Conservation (phyloP, 2,329 filamentous ascomycete species). For the Fusarium sp. region DNA sequence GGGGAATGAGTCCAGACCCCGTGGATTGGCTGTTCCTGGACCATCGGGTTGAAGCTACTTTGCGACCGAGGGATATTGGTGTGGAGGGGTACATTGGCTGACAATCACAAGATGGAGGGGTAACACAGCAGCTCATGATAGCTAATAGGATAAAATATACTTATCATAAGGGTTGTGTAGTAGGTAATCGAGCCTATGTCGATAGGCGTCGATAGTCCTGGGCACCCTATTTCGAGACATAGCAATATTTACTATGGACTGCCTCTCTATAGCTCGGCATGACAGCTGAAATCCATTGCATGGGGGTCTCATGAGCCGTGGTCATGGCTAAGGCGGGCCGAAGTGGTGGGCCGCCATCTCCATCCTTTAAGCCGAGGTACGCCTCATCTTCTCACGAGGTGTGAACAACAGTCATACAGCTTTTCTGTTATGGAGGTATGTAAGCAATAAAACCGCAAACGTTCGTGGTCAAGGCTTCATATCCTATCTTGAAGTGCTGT, state of each 20-base stretch:
- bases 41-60: slow-evolving; percentile 5
- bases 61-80: background rate
- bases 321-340: slow-evolving; percentile 11
- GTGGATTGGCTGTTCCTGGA: slow-evolving; percentile 11
- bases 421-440: background rate
- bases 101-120: slow-evolving; percentile 23
- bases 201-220: background rate
- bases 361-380: slow-evolving; percentile 31
- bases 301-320: slow-evolving; percentile 28
- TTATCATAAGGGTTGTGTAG: background rate
- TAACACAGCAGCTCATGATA: slow-evolving; percentile 15
- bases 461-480: background rate
- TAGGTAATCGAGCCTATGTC: background rate
- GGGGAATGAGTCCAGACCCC: background rate
- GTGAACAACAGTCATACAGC: background rate
- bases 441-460: background rate
- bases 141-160: background rate
- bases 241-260: background rate
- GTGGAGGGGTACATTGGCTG: slow-evolving; percentile 25
- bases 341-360: slow-evolving; percentile 15
- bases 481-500: background rate
- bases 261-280: slow-evolving; percentile 7
- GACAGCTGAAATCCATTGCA: background rate
- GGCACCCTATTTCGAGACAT: background rate
- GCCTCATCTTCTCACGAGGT: background rate